Evolutionary conservation across 768 basidiomycete species (phyloP).

Genomic region (Leccinum rimulosum): DNA sequence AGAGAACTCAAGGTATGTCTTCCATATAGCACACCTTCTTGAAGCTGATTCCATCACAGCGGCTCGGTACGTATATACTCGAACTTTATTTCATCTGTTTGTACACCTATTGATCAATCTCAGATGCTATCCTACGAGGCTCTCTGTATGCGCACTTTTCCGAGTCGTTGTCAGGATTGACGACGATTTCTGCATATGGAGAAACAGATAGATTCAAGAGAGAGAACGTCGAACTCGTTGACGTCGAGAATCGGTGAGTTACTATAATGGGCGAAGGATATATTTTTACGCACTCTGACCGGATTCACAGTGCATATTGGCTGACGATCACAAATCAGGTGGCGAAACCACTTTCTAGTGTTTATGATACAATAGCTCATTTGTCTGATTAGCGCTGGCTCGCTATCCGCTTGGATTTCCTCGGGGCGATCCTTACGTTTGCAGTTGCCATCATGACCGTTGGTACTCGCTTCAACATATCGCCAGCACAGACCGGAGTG

Average conservation of each 20-base stretch:
- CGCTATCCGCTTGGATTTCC: slow-evolving; percentile 81
- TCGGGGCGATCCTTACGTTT: slow-evolving; percentile 71
- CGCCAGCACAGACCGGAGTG: slow-evolving; percentile 75
- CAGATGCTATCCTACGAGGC: slow-evolving; percentile 83
- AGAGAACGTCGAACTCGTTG: slow-evolving; percentile 74
- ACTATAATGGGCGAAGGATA: background rate
- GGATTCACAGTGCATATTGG: slow-evolving; percentile 68
- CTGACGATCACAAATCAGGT: slow-evolving; percentile 82
- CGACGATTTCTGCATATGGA: slow-evolving; percentile 87
- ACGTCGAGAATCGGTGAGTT: slow-evolving; percentile 75
- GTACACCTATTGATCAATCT: background rate
- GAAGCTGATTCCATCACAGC: slow-evolving; percentile 33
- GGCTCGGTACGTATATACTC: slow-evolving; percentile 43
- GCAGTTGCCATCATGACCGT: slow-evolving; percentile 79
- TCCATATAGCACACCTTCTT: background rate
- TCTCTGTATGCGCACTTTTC: slow-evolving; percentile 91
- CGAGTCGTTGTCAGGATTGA: slow-evolving; percentile 81
- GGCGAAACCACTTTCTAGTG: background rate
- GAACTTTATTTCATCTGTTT: background rate
- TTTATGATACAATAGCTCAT: background rate
- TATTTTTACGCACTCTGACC: background rate
- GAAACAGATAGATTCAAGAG: slow-evolving; percentile 71
- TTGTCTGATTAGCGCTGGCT: slow-evolving; percentile 62
- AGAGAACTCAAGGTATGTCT: slow-evolving; percentile 73
- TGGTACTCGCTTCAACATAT: slow-evolving; percentile 68